Conservation (phyloP, 1,284 basidiomycete genomes). For the Polyporus tsugae region DNA sequence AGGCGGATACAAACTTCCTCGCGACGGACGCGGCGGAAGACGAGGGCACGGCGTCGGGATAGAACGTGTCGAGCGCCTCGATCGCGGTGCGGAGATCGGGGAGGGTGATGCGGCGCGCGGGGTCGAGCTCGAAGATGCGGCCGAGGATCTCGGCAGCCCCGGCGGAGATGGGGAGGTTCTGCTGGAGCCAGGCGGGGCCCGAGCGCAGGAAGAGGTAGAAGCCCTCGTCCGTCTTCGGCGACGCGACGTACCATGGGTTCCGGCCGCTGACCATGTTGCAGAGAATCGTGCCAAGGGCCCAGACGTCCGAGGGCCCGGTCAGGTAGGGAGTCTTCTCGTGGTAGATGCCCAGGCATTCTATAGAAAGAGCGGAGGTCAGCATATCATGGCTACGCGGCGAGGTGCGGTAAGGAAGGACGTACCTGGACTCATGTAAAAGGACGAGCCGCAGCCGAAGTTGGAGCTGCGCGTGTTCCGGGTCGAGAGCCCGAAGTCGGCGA, state of each 20-base stretch:
- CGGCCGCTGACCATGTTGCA: constrained; percentile 84
- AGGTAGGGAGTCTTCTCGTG: constrained; percentile 52
- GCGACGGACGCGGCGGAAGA: neutral
- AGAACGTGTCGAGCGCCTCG: constrained; percentile 27
- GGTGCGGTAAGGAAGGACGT: constrained; percentile 26
- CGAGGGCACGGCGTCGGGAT: constrained; percentile 5
- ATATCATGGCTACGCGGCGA: neutral
- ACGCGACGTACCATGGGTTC: constrained; percentile 88
- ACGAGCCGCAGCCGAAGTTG: constrained; percentile 59
- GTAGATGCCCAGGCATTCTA: constrained; percentile 64
- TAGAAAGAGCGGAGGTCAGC: neutral
- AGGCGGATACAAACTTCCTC: too few species aligned
- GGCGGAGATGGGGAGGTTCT: constrained; percentile 77
- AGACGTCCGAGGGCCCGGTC: constrained; percentile 68
- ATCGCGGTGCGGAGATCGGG: constrained; percentile 56
- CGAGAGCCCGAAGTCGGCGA: constrained; percentile 77
- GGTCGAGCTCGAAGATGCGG: constrained; percentile 61
- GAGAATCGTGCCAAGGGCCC: constrained; percentile 68
- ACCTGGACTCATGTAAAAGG: constrained; percentile 72
- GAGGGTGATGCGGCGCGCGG: constrained; percentile 61
- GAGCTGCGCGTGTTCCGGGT: constrained; percentile 57
- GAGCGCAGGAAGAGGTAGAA: constrained; percentile 57
- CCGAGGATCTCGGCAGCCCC: constrained; percentile 65
- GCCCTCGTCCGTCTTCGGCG: constrained; percentile 68
- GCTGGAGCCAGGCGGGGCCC: constrained; percentile 67